phyloP scores from a whole-genome alignment of 805 yeast genomes.

The Teunomyces lycoperdinae region DNA sequence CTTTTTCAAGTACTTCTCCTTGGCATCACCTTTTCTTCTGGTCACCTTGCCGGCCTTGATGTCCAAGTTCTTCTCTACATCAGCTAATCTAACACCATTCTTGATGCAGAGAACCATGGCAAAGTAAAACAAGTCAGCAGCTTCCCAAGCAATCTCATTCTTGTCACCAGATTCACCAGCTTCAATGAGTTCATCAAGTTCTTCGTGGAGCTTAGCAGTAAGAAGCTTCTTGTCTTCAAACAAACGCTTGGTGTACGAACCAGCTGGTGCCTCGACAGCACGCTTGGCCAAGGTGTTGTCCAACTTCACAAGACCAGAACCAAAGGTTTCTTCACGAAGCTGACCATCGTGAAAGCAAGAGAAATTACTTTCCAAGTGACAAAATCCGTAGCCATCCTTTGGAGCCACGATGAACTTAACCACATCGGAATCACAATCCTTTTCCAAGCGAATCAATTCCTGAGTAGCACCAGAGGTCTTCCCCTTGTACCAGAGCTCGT shows the following conservation, averaged over 20 bases:
- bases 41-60: slow-evolving; percentile 82
- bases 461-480: slow-evolving; percentile 96
- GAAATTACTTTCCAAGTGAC: slow-evolving; percentile 72
- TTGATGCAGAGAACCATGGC: slow-evolving; percentile 54
- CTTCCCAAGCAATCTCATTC: slow-evolving; percentile 85
- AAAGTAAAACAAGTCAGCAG: slow-evolving; percentile 79
- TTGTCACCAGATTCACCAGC: slow-evolving; percentile 47
- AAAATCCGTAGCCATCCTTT: slow-evolving; percentile 77
- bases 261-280: slow-evolving; percentile 70
- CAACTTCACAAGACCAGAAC: slow-evolving; percentile 63
- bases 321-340: slow-evolving; percentile 44
- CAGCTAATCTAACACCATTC: slow-evolving; percentile 74
- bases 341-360: slow-evolving; percentile 68
- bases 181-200: slow-evolving; percentile 91
- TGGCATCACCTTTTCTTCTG: slow-evolving; percentile 95
- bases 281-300: slow-evolving; percentile 68
- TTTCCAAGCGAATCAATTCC: slow-evolving; percentile 57
- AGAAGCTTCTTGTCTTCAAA: slow-evolving; percentile 75
- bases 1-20: slow-evolving; percentile 61
- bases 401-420: slow-evolving; percentile 84
- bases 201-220: slow-evolving; percentile 88
- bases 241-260: slow-evolving; percentile 90
- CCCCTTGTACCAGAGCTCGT: slow-evolving; percentile 96
- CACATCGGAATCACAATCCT: slow-evolving; percentile 93
- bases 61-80: slow-evolving; percentile 82